phyloP scores from a whole-genome alignment of 2,329 filamentous ascomycete genomes.

The Metarhizium rileyi region DNA sequence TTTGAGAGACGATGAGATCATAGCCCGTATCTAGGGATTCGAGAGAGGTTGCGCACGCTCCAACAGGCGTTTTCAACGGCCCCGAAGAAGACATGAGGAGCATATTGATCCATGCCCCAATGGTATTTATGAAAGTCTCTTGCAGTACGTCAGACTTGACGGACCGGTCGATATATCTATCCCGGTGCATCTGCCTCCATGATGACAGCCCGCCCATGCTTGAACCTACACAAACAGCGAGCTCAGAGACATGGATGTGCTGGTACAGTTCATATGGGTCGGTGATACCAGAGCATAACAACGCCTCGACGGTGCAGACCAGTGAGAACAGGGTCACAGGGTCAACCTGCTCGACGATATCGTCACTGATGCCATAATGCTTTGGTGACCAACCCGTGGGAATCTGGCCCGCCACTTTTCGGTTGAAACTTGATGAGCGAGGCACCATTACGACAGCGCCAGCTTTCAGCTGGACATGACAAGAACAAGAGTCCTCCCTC shows the following conservation, averaged over 20 bases:
- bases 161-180: background rate
- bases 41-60: slow-evolving; percentile 86
- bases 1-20: slow-evolving; percentile 92
- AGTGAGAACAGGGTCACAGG: background rate
- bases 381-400: background rate
- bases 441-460: background rate
- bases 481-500: background rate
- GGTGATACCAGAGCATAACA: background rate
- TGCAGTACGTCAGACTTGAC: background rate
- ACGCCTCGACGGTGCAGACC: background rate
- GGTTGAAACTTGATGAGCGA: background rate
- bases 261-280: background rate
- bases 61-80: slow-evolving; percentile 89
- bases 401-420: background rate
- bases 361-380: background rate
- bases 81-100: slow-evolving; percentile 84
- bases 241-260: background rate
- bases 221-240: background rate
- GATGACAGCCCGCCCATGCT: background rate
- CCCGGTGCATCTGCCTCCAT: background rate
- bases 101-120: slow-evolving; percentile 96
- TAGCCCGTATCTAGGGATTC: slow-evolving; percentile 92
- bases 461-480: background rate
- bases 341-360: background rate
- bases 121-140: slow-evolving; percentile 32